Evolutionary conservation across 139 green algal genomes (phyloP).

Genomic region (Desmodesmus armatus): DNA sequence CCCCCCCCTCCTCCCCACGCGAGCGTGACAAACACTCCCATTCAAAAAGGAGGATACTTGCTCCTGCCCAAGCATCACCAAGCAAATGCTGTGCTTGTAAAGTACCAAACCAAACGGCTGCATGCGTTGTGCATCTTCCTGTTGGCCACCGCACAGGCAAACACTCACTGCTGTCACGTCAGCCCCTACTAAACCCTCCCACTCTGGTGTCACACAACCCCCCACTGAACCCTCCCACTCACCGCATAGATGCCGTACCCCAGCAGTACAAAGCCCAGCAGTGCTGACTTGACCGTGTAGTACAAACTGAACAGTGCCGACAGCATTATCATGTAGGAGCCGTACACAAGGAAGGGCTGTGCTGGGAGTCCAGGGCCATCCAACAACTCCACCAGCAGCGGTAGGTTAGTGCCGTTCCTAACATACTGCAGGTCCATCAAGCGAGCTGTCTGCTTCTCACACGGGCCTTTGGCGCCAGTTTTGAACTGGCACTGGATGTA

Average conservation of each 20-base stretch:
- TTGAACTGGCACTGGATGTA: constrained; percentile 16
- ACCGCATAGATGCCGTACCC: constrained; percentile 14
- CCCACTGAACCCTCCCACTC: background rate
- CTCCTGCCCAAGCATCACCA: too few species aligned
- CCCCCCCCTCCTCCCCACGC: background rate
- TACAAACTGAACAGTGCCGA: constrained; percentile 27
- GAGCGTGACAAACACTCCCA: too few species aligned
- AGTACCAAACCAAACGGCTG: background rate
- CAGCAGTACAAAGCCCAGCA: constrained; percentile 29
- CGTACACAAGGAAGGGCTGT: background rate
- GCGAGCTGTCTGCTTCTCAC: background rate
- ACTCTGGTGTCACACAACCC: background rate
- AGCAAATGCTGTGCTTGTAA: background rate
- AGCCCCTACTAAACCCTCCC: background rate
- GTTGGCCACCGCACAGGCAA: background rate
- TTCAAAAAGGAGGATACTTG: too few species aligned
- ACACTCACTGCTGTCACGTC: background rate
- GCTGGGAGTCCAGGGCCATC: background rate
- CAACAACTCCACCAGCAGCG: constrained; percentile 29
- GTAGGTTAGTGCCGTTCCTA: constrained; percentile 11
- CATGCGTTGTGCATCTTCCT: background rate
- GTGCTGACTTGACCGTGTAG: constrained; percentile 34
- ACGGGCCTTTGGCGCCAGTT: constrained; percentile 16
- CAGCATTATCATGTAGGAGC: constrained; percentile 20
- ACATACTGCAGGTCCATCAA: constrained; percentile 1